phyloP scores from a whole-genome alignment of 2,329 filamentous ascomycete genomes.

The Teratosphaeriaceae sp. region DNA sequence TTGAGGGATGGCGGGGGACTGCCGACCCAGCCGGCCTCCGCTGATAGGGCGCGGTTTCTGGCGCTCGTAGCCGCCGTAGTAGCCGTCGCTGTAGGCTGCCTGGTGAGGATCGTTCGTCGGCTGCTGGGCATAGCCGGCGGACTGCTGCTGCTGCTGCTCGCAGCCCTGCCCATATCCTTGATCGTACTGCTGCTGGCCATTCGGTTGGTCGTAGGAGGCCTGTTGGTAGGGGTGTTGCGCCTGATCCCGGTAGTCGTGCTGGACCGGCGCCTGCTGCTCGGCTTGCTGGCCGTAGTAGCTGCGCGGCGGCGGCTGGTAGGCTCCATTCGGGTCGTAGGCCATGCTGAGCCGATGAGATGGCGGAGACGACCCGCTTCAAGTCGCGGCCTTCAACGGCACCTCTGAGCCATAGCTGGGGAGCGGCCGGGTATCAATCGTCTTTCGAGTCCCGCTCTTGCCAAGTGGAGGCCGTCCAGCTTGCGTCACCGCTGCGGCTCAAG shows the following conservation, averaged over 20 bases:
- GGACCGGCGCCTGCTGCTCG: constrained; percentile 8
- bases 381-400: background rate
- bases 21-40: background rate
- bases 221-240: background rate
- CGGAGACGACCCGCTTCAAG: background rate
- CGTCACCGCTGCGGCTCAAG: no score
- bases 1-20: constrained; percentile 11
- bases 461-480: no score
- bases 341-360: constrained; percentile 8
- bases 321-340: constrained; percentile 15
- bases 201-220: constrained; percentile 7
- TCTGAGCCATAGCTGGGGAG: no score
- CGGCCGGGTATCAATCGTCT: no score
- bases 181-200: background rate
- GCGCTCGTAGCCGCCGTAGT: constrained; percentile 6
- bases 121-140: background rate
- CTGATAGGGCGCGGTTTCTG: background rate
- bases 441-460: no score
- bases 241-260: constrained; percentile 5
- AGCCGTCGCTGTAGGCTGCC: background rate
- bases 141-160: background rate
- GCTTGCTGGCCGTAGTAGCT: constrained; percentile 12
- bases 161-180: constrained; percentile 2
- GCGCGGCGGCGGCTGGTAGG: constrained; percentile 15
- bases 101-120: background rate